Percentiles rank a stretch among this genome's conserved stretches.
phyloP scores from a whole-genome alignment of 139 green algal species.

The Trebouxia sp. region DNA sequence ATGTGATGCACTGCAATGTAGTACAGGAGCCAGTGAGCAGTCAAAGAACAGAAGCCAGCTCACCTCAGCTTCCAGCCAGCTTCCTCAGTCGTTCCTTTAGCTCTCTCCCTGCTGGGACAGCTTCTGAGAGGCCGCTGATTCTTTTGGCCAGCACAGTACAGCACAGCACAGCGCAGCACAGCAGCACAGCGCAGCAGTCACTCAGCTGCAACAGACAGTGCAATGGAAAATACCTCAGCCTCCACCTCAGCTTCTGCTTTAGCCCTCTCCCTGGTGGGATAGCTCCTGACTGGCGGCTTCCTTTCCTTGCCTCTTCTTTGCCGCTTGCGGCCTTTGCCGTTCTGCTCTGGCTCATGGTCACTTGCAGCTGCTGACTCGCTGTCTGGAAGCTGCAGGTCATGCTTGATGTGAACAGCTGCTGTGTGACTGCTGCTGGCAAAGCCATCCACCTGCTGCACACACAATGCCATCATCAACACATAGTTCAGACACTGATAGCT shows the following conservation, averaged over 20 bases:
- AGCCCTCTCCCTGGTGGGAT: conserved; percentile 1
- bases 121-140: too few relatives aligned
- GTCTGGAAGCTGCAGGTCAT: background rate
- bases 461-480: background rate
- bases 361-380: background rate
- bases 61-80: too few relatives aligned
- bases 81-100: too few relatives aligned
- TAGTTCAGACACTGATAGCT: too few relatives aligned
- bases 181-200: too few relatives aligned
- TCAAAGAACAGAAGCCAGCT: too few relatives aligned
- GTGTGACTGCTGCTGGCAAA: background rate
- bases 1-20: too few relatives aligned
- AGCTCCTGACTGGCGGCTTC: background rate
- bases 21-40: too few relatives aligned
- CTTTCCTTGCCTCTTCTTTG: background rate
- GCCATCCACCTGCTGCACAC: background rate
- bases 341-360: conserved; percentile 1
- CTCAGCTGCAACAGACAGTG: too few relatives aligned
- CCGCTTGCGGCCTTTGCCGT: background rate
- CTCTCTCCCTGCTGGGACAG: too few relatives aligned
- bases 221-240: conserved; percentile 24
- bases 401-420: background rate
- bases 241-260: conserved; percentile 24
- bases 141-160: too few relatives aligned
- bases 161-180: too few relatives aligned